Evolutionary conservation across 768 basidiomycete genomes (phyloP).

Genomic region (Clitopilus hobsonii): DNA sequence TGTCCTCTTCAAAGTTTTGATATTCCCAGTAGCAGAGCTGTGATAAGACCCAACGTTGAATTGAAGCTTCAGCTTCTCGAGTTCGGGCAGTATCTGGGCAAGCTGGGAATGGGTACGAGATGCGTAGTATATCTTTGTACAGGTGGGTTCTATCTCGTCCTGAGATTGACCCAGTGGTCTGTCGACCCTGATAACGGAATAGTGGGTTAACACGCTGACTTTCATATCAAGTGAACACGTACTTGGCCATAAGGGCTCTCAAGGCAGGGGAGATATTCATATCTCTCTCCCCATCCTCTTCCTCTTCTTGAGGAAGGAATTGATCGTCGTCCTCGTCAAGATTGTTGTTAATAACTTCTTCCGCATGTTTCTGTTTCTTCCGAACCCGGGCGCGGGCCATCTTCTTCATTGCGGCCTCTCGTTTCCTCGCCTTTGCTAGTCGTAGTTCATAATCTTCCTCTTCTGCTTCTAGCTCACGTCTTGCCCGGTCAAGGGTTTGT

Average conservation of each 20-base stretch:
- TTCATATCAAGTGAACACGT: conserved; percentile 19
- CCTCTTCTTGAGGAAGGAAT: conserved; percentile 65
- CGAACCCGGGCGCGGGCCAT: conserved; percentile 51
- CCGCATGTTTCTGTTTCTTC: conserved; percentile 38
- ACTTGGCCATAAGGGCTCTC: conserved; percentile 79
- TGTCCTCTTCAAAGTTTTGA: conserved; percentile 14
- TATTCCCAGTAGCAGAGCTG: conserved; percentile 11
- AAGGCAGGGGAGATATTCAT: conserved; percentile 74
- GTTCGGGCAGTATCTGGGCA: conserved; percentile 83
- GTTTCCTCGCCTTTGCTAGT: conserved; percentile 54
- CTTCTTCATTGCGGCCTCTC: conserved; percentile 52
- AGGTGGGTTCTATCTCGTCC: conserved; percentile 46
- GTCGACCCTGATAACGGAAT: conserved; percentile 34
- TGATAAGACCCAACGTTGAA: conserved; percentile 24
- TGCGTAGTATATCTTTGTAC: conserved; percentile 88
- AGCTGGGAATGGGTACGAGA: conserved; percentile 97
- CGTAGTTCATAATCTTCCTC: conserved; percentile 62
- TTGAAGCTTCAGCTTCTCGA: conserved; percentile 61
- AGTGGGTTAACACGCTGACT: too few relatives aligned
- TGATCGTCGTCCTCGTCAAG: conserved; percentile 40
- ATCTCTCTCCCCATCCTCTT: conserved; percentile 31
- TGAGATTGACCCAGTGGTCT: conserved; percentile 20
- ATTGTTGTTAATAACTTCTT: not conserved
- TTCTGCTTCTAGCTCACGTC: conserved; percentile 61
- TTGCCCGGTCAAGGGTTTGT: conserved; percentile 63